Evolutionary conservation across 352 stramenopile species (phyloP).

Genomic region (Pythium phragmitis): DNA sequence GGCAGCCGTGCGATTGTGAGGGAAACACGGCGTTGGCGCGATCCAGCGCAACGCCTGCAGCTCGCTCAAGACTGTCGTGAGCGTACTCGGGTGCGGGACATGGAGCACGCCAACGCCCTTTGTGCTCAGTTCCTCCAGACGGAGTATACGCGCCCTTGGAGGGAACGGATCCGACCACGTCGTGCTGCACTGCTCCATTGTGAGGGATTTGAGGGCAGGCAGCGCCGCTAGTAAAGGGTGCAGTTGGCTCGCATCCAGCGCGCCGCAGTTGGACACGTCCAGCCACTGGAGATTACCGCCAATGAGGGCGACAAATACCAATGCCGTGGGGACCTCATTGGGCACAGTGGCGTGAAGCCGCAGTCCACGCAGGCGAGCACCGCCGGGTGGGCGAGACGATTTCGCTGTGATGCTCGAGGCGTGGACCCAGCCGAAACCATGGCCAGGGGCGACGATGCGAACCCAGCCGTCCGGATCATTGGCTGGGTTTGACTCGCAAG

Average conservation of each 20-base stretch:
- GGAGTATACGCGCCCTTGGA: not conserved
- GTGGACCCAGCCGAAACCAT: not conserved
- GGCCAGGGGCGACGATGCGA: not conserved
- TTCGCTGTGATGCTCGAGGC: not conserved
- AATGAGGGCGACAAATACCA: not conserved
- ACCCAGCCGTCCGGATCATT: not conserved
- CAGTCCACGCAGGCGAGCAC: not conserved
- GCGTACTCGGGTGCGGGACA: not conserved
- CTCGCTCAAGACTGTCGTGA: not conserved
- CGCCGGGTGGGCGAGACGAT: not conserved
- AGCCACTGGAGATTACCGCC: not conserved
- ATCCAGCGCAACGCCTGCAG: not conserved
- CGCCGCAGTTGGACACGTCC: constrained; percentile 1
- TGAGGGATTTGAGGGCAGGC: not conserved
- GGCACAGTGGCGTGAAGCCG: not conserved
- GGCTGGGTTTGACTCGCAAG: not conserved
- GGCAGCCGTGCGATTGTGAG: not conserved
- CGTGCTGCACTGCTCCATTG: not conserved
- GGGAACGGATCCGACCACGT: not conserved
- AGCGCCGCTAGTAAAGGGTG: not conserved
- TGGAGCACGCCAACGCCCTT: not conserved
- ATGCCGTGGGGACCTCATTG: not conserved
- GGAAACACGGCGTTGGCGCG: not conserved
- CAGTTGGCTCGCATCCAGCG: not conserved
- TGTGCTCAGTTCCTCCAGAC: not conserved